Base-by-base conservation (phyloP, 208 protist genomes). In the Lotmaria passim region DNA sequence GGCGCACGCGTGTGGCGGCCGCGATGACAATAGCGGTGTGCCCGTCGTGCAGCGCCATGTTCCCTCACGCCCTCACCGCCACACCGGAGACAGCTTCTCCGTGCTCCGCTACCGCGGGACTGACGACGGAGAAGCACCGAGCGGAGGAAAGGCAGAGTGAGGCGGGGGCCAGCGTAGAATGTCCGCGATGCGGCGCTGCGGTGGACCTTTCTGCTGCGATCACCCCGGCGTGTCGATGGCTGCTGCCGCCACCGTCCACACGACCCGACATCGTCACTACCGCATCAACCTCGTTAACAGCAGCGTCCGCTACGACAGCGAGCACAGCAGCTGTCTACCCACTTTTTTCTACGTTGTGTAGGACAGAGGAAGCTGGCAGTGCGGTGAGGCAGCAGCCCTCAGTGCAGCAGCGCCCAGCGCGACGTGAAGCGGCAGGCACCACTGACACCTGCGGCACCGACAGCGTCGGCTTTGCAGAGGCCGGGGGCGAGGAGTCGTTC, bases 401-500 rank as follows among this genome's bases (percentile, higher is more conserved):
- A n/a, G n/a, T n/a, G n/a, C n/a, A n/a, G n/a, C n/a, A n/a, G n/a
- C n/a, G n/a, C n/a, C n/a, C n/a, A n/a, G n/a, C n/a, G n/a, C n/a
- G n/a, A n/a, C n/a, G n/a, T n/a, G n/a, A n/a, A 23, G 14, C 33
- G 33, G 11, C 31, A 14, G 1, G 28, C 51, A 56, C 51, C 51
- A 31, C 47, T 31, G 38, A 8, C 36, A 56, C 17, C 52, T 28
- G 30, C 33, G n/a, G 28, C 52, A 81, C 75, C 5, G 69, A 81
- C 65, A 77, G 69, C 44, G 56, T 73, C 7, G 69, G 69, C 44
- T 81, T 81, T 46, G 57, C 69, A 26, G 53, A 43, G 12, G 48
- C 28, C n/a, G 70, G 67, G 17, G 70, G 60, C 12, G 70, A 68
- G 41, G 70, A 73, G 19, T 61, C 65, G 11, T 71, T 81, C 12